Evolutionary conservation across 352 stramenopile genomes (phyloP).

Genomic region (Phytopythium oedochilum): DNA sequence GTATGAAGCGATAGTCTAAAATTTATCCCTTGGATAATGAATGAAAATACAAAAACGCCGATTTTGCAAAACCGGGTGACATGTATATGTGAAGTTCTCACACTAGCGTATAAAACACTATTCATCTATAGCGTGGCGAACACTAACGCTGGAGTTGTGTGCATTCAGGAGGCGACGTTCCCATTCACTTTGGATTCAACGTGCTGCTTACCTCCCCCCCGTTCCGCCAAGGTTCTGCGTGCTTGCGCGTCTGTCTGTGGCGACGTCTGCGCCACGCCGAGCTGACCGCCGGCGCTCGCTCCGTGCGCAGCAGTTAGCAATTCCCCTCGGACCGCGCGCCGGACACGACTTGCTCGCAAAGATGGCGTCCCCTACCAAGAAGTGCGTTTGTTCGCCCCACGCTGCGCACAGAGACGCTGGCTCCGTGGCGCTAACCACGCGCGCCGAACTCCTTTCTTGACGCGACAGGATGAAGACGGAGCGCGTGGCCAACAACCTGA

Average conservation of each 20-base stretch:
- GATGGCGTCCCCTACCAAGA: conserved; percentile 18
- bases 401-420: neutral
- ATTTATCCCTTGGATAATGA: no score
- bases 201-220: neutral
- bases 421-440: fast-evolving
- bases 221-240: neutral
- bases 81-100: no score
- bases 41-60: no score
- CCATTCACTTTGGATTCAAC: neutral
- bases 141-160: no score
- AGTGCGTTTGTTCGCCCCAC: conserved; percentile 3
- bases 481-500: conserved; percentile 52
- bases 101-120: no score
- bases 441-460: no score
- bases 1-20: no score
- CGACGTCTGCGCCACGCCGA: no score
- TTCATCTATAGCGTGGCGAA: no score
- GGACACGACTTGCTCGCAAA: neutral
- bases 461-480: neutral
- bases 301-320: neutral
- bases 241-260: neutral
- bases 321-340: neutral
- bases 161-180: neutral
- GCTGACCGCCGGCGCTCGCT: neutral
- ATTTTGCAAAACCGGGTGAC: no score